Evolutionary conservation across 2,329 filamentous ascomycete genomes (phyloP), one percentile per base, ranked within the genome.

Genomic region (Trichoderma sp.): DNA sequence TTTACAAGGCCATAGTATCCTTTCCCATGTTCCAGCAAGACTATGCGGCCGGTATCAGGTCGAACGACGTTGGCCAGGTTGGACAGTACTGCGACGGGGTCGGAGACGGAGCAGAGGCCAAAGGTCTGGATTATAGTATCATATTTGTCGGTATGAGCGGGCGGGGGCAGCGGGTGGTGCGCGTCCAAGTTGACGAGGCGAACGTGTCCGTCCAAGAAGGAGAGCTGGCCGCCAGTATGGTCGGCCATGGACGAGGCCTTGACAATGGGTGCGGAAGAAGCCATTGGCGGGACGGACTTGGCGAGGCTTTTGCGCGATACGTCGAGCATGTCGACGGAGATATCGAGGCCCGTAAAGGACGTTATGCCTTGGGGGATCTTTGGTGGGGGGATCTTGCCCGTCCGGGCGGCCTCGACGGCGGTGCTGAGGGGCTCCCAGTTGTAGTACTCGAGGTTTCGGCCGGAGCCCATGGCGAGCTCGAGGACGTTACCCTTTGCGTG

Each of bases 71-170:
- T 76, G 1, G 86, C 86, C 74, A 90, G 81, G 75, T 86, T 85
- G 63, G 79, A 76, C 24, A 90, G 76, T 24, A 90, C 80, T 32
- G 75, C 76, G 11, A 84, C 81, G 1, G 88, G 88, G 74, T 89
- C 84, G 5, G 81, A 80, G 3, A 89, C 87, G 73, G 85, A 88
- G 78, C 88, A 90, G 30, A 90, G 82, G 5, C 87, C 88, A 78
- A 90, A 90, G 0, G 87, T 89, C 74, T 90, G 87, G 34, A 90
- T 75, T 46, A 90, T 79, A 2, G 87, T 89, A 78, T 90, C 88
- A 78, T 90, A 90, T 71, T 83, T 83, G 6, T 75, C 55, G 79
- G 79, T 74, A 70, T 79, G 54, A 71, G 79, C 79, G 69, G 81
- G 77, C 5, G 76, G 66, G 1, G 84, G 84, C 1, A 87, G 77